Percentiles rank a stretch among this genome's conserved stretches.
These are phyloP conservation scores for Croton setiger DNA, from an alignment of 441 rosid species.

Conservation along the genomic window DNA sequence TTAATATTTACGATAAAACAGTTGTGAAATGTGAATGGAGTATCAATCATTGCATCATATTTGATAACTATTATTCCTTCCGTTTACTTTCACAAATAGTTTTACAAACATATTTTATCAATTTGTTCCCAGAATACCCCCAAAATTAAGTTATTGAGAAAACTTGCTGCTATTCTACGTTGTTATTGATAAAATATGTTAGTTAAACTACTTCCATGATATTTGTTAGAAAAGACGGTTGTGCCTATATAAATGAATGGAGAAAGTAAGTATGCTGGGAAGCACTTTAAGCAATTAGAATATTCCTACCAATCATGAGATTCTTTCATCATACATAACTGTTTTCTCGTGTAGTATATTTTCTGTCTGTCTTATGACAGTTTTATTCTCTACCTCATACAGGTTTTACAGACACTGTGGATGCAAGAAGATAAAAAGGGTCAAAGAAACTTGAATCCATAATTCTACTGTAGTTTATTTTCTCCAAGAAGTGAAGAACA, in stretches of 20 bases:
- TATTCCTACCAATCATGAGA: neutral
- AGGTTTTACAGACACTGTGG: slow-evolving; percentile 5
- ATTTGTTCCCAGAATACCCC: no score
- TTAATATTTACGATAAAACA: no score
- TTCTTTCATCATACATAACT: neutral
- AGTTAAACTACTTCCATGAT: no score
- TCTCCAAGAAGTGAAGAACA: slow-evolving; percentile 12
- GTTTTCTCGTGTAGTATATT: neutral
- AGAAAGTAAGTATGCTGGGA: neutral
- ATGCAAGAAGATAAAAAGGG: neutral
- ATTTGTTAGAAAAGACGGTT: no score
- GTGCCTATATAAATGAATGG: neutral
- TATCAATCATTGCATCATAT: no score
- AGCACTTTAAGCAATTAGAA: neutral
- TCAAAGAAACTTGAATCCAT: slow-evolving; percentile 7
- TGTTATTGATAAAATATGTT: no score
- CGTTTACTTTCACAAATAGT: no score
- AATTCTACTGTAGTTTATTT: slow-evolving; percentile 21
- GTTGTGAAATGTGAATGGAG: no score
- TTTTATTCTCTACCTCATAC: neutral
- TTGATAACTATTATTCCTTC: no score
- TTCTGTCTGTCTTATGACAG: neutral
- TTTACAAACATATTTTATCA: no score
- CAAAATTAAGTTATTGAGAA: no score
- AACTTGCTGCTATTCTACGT: no score